Evolutionary conservation across 139 green algal genomes (phyloP), one percentile per base, ranked within the genome.

Genomic region (Pleodorina starrii): DNA sequence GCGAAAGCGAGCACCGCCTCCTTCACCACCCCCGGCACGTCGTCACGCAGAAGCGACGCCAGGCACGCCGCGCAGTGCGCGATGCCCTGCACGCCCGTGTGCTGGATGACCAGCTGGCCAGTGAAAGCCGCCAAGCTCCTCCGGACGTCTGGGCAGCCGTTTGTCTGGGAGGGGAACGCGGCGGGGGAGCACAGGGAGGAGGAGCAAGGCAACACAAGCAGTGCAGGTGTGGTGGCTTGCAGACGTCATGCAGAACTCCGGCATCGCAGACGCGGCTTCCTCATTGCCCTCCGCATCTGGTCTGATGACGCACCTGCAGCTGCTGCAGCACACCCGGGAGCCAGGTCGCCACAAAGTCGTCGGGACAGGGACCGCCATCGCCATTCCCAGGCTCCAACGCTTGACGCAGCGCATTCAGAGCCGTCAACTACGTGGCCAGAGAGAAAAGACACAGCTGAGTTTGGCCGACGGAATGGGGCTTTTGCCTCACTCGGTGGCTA

Each of bases 1-100:
- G 73, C 66, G 35, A 73, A 84, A 0, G 50, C 81, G 68, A 91
- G 59, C 43, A 89, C 69, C 16, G 81, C 88, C 44, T 85, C 79
- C 57, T 74, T 89, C 14, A 91, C 80, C 42, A 91, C 88, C 14
- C 82, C 69, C 0, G 82, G 72, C 16, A 73, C 44, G 10, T 17
- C 17, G 73, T 91, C 88, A 40, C 48, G 71, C 80, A 91, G 57
- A n/a, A 91, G 80, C 1, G 44, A 35, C 1, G 32, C 69, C 57
- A 89, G 60, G 27, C 66, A 80, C 17, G 50, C 68, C n/a, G 54
- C 40, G 3, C 29, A 69, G 35, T 60, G 32, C 10, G 11, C 19
- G 50, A 91, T 63, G 6, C 43, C 77, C 25, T 35, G 29, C 19
- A 59, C 25, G 40, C 68, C 43, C 0, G 68, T 87, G 71, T 84